Evolutionary conservation across 2,329 filamentous ascomycete species (phyloP).

Genomic region (Clathrospora elynae): DNA sequence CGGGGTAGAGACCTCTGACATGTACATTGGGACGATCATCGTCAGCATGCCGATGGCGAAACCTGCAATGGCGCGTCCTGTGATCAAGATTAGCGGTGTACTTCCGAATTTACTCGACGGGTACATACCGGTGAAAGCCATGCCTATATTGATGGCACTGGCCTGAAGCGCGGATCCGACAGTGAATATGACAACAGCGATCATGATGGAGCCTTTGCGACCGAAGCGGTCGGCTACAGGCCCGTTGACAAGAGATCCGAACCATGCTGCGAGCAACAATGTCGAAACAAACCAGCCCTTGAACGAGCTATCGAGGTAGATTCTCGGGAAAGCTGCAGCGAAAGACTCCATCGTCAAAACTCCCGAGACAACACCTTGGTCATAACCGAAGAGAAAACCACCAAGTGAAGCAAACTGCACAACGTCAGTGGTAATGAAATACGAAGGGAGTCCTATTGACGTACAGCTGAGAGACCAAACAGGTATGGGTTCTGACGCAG

Average conservation of each 20-base stretch:
- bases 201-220: conserved; percentile 27
- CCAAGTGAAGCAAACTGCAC: conserved; percentile 26
- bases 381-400: conserved; percentile 30
- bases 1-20: conserved; percentile 28
- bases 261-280: conserved; percentile 25
- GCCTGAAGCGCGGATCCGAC: conserved; percentile 27
- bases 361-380: conserved; percentile 27
- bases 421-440: not conserved
- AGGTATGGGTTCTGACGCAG: conserved; percentile 29
- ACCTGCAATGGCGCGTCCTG: conserved; percentile 27
- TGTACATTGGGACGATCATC: conserved; percentile 33
- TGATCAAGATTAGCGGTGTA: too few relatives aligned
- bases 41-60: conserved; percentile 31
- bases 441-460: not conserved
- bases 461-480: conserved; percentile 24
- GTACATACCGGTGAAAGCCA: conserved; percentile 23
- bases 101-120: too few relatives aligned
- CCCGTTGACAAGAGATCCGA: conserved; percentile 31
- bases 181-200: conserved; percentile 28
- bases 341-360: conserved; percentile 31
- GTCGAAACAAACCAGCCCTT: conserved; percentile 33
- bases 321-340: conserved; percentile 26
- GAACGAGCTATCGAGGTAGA: conserved; percentile 25
- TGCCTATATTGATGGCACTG: conserved; percentile 23
- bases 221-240: conserved; percentile 29